Evolutionary conservation across 2,329 filamentous ascomycete genomes (phyloP), one percentile per base, ranked within the genome.

Genomic region (Colletotrichum liriopes): DNA sequence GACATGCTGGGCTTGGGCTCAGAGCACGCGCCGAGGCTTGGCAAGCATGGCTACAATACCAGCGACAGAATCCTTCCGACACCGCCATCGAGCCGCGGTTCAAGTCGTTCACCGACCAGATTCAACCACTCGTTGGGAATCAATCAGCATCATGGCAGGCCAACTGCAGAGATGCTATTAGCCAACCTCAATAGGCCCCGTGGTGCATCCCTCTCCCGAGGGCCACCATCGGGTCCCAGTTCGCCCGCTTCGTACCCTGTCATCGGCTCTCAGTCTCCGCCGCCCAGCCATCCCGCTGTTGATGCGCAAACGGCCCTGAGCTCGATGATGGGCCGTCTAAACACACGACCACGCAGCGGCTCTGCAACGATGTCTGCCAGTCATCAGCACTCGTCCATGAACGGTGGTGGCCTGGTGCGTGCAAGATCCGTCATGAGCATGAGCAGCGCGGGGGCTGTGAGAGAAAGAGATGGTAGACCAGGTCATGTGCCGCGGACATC

Each of bases 301-400:
- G 43, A 75, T 72, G 35, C 7, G 43, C 71, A 73, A 29, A 71
- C 77, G 0, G 80, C 79, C 1, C 76, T 83, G 65, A 76, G 71
- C 23, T 75, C 78, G 9, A 80, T 80, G 77, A 79, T 81, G 78
- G 74, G 77, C 65, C 80, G 79, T 45, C 74, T 83, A 14, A 79
- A 83, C 67, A 77, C 78, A 5, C 76, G 80, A 8, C 77, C 78
- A 9, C 74, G 77, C 62, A 74, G 73, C 16, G 70, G 68, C 9
- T 76, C 73, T n/a, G 65, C 76, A 69, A 37, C 65, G 69, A 14
- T 67, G 72, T 12, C 71, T 0, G 37, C 45, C 23, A 58, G 59
- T 18, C 37, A 41, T 20, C 75, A 49, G 35, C 52, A 32, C 59
- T 58, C 49, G 52, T 62, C 29, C 74, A 74, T 18, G 69, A 52